phyloP scores from a whole-genome alignment of 768 basidiomycete genomes.

The Tephrocybe sp. region DNA sequence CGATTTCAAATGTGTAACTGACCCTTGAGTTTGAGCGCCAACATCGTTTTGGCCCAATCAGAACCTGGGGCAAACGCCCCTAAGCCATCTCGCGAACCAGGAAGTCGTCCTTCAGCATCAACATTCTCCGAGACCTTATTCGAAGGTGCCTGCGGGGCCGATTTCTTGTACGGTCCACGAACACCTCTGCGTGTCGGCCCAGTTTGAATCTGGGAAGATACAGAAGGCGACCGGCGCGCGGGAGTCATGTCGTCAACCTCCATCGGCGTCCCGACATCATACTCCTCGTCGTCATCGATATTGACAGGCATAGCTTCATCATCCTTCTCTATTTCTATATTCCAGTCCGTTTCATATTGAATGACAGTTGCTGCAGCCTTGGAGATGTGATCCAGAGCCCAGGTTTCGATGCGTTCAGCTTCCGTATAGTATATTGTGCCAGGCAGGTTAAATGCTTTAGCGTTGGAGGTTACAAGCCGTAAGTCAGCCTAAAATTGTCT shows the following conservation, averaged over 20 bases:
- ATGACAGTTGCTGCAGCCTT: slow-evolving; percentile 72
- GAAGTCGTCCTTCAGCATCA: slow-evolving; percentile 69
- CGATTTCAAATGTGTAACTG: not conserved
- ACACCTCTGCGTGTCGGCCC: slow-evolving; percentile 38
- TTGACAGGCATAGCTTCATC: slow-evolving; percentile 42
- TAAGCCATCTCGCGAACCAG: slow-evolving; percentile 74
- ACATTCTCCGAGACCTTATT: slow-evolving; percentile 41
- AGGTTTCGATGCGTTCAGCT: slow-evolving; percentile 67
- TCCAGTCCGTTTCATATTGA: slow-evolving; percentile 83
- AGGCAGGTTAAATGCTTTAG: slow-evolving; percentile 74
- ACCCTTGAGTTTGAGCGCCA: slow-evolving; percentile 77
- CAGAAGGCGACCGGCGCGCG: slow-evolving; percentile 43
- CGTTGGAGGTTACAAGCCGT: slow-evolving; percentile 68
- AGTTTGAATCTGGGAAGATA: slow-evolving; percentile 39
- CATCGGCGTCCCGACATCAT: slow-evolving; percentile 35
- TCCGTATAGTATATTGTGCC: slow-evolving; percentile 73
- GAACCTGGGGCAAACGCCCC: slow-evolving; percentile 70
- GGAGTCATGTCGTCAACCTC: slow-evolving; percentile 40
- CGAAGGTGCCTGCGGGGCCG: slow-evolving; percentile 15
- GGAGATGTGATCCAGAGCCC: slow-evolving; percentile 71
- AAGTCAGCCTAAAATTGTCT: slow-evolving; percentile 52
- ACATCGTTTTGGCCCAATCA: slow-evolving; percentile 70
- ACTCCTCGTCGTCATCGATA: slow-evolving; percentile 39
- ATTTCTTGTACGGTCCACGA: slow-evolving; percentile 54
- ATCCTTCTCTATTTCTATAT: slow-evolving; percentile 73